A percentile compares a stretch with the other conserved stretches of the same genome.
Evolutionary conservation across 257 asterid genomes (phyloP).

Genomic region (Fraxinus excelsior): DNA sequence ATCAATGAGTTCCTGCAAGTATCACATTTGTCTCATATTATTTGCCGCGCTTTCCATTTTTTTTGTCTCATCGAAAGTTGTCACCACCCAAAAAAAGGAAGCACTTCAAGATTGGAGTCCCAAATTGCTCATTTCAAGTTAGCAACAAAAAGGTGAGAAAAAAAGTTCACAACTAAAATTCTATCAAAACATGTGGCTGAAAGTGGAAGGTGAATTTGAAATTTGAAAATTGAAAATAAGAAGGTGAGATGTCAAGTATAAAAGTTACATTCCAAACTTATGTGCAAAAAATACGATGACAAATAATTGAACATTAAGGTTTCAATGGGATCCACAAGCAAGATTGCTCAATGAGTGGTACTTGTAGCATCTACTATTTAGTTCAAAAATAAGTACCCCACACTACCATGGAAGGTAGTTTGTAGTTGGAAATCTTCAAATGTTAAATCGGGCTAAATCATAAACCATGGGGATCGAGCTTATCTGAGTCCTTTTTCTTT

Average conservation of each 20-base stretch:
- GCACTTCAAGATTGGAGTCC: background rate
- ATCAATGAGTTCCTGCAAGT: conserved; percentile 24
- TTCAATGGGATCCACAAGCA: background rate
- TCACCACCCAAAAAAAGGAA: background rate
- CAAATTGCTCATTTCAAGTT: background rate
- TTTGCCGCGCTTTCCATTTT: background rate
- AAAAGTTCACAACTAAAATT: background rate
- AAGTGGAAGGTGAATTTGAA: background rate
- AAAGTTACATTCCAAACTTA: background rate
- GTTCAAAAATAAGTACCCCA: background rate
- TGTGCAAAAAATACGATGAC: background rate
- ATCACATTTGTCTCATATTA: background rate
- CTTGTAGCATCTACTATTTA: background rate
- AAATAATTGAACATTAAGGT: background rate
- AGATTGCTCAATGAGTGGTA: conserved; percentile 13
- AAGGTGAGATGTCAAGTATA: background rate
- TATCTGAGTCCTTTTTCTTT: conserved; percentile 10
- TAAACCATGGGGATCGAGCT: conserved; percentile 9
- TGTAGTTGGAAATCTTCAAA: background rate
- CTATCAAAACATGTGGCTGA: background rate
- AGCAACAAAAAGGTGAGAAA: background rate
- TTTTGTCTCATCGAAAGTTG: background rate
- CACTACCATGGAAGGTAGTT: conserved; percentile 7
- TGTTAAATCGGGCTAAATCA: conserved; percentile 6
- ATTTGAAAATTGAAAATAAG: background rate